A percentile compares a stretch with the other conserved stretches of the same genome.
These are phyloP conservation scores for Leccinum subrobustum DNA, from an alignment of 1,284 basidiomycete genomes.

Conservation along the genomic window DNA sequence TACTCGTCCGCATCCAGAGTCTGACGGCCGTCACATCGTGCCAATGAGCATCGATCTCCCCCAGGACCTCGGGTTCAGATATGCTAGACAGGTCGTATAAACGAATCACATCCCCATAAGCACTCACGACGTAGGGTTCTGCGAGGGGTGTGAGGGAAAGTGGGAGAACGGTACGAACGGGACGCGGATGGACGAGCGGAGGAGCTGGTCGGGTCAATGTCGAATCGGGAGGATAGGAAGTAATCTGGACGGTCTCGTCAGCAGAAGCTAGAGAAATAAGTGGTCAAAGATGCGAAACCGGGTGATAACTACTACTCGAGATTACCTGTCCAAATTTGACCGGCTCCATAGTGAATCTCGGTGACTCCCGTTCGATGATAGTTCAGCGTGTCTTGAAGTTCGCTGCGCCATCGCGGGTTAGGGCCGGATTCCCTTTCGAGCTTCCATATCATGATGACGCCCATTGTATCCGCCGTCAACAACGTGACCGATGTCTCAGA, in stretches of 20 bases:
- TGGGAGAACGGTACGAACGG: constrained; percentile 73
- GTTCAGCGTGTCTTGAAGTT: constrained; percentile 56
- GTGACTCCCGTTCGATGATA: constrained; percentile 82
- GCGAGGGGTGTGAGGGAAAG: constrained; percentile 57
- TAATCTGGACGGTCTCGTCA: constrained; percentile 78
- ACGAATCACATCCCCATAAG: constrained; percentile 78
- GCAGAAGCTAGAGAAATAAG: constrained; percentile 63
- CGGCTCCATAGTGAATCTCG: constrained; percentile 62
- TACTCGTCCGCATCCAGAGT: constrained; percentile 61
- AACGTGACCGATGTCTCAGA: constrained; percentile 50
- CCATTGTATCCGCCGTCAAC: constrained; percentile 87
- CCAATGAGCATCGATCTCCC: constrained; percentile 81
- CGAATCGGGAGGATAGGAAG: constrained; percentile 37
- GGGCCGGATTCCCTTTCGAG: constrained; percentile 47
- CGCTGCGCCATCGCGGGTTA: constrained; percentile 52
- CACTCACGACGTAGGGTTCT: constrained; percentile 75
- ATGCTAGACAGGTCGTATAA: constrained; percentile 66
- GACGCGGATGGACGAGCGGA: constrained; percentile 62
- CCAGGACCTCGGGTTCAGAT: constrained; percentile 63
- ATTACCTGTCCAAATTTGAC: constrained; percentile 83
- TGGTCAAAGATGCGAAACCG: constrained; percentile 3
- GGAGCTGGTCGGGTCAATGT: constrained; percentile 36
- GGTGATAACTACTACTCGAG: constrained; percentile 1
- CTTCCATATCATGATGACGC: constrained; percentile 76
- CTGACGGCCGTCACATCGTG: constrained; percentile 78